Evolutionary conservation across 371 early-diverging fungal species (phyloP).

Genomic region (Saksenaea vasiformis): DNA sequence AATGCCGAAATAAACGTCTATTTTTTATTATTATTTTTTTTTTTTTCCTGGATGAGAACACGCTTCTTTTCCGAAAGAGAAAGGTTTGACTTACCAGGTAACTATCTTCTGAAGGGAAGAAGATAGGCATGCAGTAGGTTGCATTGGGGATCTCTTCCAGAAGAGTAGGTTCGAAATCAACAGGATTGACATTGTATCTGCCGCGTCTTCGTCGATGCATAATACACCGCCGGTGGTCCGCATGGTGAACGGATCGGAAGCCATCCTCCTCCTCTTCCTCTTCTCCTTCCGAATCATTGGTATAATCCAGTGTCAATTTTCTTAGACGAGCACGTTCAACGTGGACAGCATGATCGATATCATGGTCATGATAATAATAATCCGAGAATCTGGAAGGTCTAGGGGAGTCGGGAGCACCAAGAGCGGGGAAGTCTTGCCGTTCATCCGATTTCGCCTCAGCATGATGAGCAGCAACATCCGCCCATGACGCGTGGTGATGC

Average conservation of each 20-base stretch:
- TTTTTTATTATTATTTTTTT: neutral
- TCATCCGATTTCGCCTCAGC: constrained; percentile 7
- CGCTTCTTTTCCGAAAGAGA: too few species aligned
- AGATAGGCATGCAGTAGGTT: constrained; percentile 54
- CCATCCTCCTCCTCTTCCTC: constrained; percentile 13
- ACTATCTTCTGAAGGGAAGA: constrained; percentile 59
- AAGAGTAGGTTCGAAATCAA: constrained; percentile 15
- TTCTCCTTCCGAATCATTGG: neutral
- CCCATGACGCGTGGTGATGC: constrained; percentile 20
- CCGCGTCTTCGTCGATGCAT: constrained; percentile 1
- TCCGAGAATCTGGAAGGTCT: neutral
- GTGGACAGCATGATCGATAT: constrained; percentile 13
- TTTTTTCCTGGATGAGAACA: constrained; percentile 29
- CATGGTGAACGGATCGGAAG: neutral
- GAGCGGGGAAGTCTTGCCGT: constrained; percentile 12
- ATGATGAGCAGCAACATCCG: constrained; percentile 32
- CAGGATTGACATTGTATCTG: neutral
- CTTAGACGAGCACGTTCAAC: constrained; percentile 14
- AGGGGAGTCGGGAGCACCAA: constrained; percentile 1
- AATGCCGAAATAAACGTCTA: constrained; percentile 51
- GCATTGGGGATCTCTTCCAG: constrained; percentile 15
- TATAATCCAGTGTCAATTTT: constrained; percentile 7
- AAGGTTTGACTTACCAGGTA: constrained; percentile 21
- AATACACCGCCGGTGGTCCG: neutral
- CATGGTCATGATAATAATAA: constrained; percentile 10